Percentiles rank a stretch among this genome's conserved stretches.
Conservation (phyloP, 1,284 basidiomycete species). For the Irpex sp. region DNA sequence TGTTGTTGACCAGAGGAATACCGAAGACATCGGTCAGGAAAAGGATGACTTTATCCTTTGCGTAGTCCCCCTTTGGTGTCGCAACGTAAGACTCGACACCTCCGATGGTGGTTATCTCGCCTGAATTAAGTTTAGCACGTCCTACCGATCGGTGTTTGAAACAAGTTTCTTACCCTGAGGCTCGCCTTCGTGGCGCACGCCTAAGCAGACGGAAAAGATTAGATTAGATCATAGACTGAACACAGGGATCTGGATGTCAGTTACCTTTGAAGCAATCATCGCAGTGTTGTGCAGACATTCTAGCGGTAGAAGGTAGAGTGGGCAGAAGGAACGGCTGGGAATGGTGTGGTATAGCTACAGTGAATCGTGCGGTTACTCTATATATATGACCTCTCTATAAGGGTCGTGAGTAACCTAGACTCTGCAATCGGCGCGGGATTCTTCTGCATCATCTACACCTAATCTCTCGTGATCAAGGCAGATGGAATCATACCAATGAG, state of each 20-base stretch:
- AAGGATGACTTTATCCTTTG: conserved; percentile 53
- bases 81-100: conserved; percentile 49
- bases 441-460: background rate
- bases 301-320: background rate
- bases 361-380: background rate
- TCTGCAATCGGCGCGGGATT: background rate
- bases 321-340: background rate
- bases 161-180: conserved; percentile 33
- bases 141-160: background rate
- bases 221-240: background rate
- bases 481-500: background rate
- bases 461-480: background rate
- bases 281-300: conserved; percentile 8
- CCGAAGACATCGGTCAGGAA: conserved; percentile 65
- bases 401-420: background rate
- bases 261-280: conserved; percentile 10
- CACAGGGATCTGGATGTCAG: background rate
- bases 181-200: conserved; percentile 52
- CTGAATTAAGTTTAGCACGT: conserved; percentile 18
- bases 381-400: background rate
- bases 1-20: conserved; percentile 47
- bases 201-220: conserved; percentile 21
- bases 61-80: conserved; percentile 40
- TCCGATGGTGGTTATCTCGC: conserved; percentile 38
- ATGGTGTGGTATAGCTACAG: background rate